Percentiles rank a stretch among this genome's conserved stretches.
phyloP scores from a whole-genome alignment of 306 rosid genomes.

The barrel medic (Medicago truncatula) region DNA sequence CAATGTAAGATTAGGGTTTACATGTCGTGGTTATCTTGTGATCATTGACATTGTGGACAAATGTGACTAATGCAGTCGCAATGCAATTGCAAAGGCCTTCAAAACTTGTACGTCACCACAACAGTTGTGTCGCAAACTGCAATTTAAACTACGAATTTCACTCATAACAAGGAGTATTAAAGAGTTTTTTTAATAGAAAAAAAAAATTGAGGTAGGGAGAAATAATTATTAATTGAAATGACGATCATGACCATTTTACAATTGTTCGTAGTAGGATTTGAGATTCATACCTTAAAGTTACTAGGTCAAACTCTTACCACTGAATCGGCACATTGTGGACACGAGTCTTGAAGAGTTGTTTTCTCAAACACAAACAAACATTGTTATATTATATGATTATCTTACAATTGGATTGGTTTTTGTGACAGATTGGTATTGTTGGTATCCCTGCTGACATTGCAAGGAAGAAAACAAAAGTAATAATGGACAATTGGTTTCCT shows the following conservation, averaged over 20 bases:
- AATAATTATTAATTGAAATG: too few species aligned
- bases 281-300: too few species aligned
- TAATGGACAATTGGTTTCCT: conserved; percentile 80
- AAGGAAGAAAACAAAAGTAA: conserved; percentile 67
- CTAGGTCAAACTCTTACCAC: too few species aligned
- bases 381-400: neutral
- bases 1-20: too few species aligned
- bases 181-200: neutral
- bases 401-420: conserved; percentile 4
- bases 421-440: conserved; percentile 43
- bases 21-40: neutral
- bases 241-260: too few species aligned
- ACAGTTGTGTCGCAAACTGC: neutral
- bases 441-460: conserved; percentile 74
- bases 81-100: neutral
- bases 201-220: too few species aligned
- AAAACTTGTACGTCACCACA: neutral
- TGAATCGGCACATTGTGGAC: too few species aligned
- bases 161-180: neutral
- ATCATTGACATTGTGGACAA: neutral
- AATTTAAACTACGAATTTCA: neutral
- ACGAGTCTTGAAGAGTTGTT: too few species aligned
- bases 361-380: neutral
- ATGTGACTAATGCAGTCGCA: neutral
- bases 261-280: too few species aligned